Evolutionary conservation across 192 early-diverging fungal species (phyloP).

Genomic region (Backusella westeae): DNA sequence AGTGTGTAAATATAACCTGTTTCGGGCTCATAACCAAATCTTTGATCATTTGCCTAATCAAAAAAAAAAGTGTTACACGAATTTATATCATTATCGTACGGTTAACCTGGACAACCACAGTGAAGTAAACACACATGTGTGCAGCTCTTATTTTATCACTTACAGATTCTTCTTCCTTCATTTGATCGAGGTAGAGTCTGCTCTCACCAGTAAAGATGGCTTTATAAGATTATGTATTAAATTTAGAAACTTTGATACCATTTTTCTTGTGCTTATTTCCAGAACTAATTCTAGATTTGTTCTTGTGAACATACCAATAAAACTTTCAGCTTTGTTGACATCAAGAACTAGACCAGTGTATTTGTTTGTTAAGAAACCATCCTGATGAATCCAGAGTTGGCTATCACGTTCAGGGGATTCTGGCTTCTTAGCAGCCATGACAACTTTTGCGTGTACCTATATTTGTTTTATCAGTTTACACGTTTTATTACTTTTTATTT

Average conservation of each 20-base stretch:
- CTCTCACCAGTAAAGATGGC: constrained; percentile 29
- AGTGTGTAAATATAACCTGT: constrained; percentile 23
- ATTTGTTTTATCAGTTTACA: not conserved
- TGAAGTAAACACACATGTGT: not conserved
- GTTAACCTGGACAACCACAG: not conserved
- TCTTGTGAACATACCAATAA: constrained; percentile 19
- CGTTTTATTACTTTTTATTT: not conserved
- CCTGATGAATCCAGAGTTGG: constrained; percentile 31
- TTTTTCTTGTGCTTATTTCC: not conserved
- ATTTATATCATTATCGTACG: not conserved
- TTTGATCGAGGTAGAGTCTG: constrained; percentile 25
- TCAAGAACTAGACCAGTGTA: constrained; percentile 30
- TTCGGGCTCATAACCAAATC: constrained; percentile 33
- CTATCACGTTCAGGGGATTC: constrained; percentile 25
- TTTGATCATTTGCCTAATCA: constrained; percentile 28
- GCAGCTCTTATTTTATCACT: not conserved
- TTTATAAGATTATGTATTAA: not conserved
- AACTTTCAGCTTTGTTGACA: constrained; percentile 21
- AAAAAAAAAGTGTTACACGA: constrained; percentile 1
- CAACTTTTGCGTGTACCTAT: constrained; percentile 6
- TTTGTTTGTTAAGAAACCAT: constrained; percentile 37
- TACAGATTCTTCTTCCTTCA: constrained; percentile 31
- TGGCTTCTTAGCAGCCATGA: constrained; percentile 14
- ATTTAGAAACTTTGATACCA: not conserved
- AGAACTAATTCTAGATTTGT: not conserved